These are phyloP conservation scores for Alternaria arborescens DNA, from an alignment of 2,329 filamentous ascomycete genomes.

Conservation along the genomic window DNA sequence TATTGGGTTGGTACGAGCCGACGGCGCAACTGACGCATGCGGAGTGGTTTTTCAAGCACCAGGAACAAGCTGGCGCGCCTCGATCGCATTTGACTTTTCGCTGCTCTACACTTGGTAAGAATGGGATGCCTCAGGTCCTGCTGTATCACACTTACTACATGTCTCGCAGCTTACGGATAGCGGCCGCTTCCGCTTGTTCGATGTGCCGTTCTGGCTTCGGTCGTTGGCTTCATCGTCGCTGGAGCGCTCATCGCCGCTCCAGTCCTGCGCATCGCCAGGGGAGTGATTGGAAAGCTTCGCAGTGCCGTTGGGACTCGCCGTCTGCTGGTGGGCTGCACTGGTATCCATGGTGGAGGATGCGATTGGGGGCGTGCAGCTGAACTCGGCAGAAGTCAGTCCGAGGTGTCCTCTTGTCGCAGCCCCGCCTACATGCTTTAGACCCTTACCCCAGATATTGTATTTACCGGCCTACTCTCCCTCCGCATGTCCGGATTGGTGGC, in stretches of 20 bases:
- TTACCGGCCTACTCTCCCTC: constrained; percentile 11
- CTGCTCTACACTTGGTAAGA: constrained; percentile 59
- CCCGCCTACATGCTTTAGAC: constrained; percentile 30
- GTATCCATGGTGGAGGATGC: constrained; percentile 43
- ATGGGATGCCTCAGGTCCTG: background rate
- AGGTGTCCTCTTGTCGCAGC: constrained; percentile 28
- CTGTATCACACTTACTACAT: constrained; percentile 11
- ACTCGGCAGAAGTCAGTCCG: constrained; percentile 25
- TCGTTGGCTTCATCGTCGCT: constrained; percentile 52
- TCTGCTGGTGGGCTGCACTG: constrained; percentile 34
- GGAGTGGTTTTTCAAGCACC: constrained; percentile 73
- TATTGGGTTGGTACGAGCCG: background rate
- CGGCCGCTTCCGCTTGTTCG: constrained; percentile 60
- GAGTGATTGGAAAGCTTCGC: constrained; percentile 47
- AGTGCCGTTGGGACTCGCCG: constrained; percentile 42
- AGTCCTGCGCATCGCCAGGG: constrained; percentile 46
- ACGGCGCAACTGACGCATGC: constrained; percentile 57
- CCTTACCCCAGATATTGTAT: constrained; percentile 26
- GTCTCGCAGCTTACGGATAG: constrained; percentile 71
- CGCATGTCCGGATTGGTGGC: constrained; percentile 28
- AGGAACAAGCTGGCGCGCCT: constrained; percentile 76
- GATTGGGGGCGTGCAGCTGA: constrained; percentile 32
- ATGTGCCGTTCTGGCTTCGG: constrained; percentile 43
- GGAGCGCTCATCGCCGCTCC: constrained; percentile 50
- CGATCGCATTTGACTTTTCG: constrained; percentile 77